phyloP scores from a whole-genome alignment of 1,284 basidiomycete species.

The Xerocomus nothofagi region DNA sequence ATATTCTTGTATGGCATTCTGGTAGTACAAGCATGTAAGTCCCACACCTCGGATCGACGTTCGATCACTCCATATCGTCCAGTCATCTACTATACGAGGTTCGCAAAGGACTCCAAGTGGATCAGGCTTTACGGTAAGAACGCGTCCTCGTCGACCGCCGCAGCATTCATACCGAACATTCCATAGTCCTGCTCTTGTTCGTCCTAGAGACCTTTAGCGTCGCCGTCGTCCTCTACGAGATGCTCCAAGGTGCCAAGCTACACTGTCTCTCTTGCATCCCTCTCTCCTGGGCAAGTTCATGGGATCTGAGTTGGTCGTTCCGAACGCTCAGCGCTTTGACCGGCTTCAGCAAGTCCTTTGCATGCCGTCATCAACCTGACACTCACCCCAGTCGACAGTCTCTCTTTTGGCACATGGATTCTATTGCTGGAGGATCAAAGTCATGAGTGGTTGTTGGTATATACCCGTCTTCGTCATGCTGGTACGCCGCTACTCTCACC shows the following conservation, averaged over 20 bases:
- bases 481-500: background rate
- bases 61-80: background rate
- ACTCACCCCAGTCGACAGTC: background rate
- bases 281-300: background rate
- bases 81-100: background rate
- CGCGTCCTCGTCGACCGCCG: background rate
- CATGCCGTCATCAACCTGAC: background rate
- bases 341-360: background rate
- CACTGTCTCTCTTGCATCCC: background rate
- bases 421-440: background rate
- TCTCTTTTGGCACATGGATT: background rate
- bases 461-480: background rate
- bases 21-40: background rate
- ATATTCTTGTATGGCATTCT: background rate
- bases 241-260: background rate
- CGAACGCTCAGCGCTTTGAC: background rate
- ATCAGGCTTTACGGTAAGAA: background rate
- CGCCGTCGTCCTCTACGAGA: background rate
- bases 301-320: background rate
- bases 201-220: background rate
- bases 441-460: background rate
- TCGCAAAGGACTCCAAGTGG: background rate
- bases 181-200: background rate
- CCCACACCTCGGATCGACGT: too few species aligned
- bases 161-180: background rate